Conservation (phyloP, 148 eudicot species). For the Cornus controversa region DNA sequence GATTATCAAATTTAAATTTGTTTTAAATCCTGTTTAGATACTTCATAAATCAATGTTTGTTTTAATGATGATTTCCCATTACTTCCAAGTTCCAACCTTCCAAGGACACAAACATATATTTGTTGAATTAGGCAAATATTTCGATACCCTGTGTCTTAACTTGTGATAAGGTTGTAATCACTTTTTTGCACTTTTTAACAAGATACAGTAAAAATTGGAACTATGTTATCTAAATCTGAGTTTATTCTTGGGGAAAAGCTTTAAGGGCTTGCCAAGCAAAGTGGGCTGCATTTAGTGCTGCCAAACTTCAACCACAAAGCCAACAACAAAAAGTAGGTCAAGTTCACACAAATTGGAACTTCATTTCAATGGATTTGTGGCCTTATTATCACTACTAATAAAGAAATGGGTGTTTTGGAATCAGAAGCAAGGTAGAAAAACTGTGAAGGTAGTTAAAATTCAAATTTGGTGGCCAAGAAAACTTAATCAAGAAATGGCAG, state of each 20-base stretch:
- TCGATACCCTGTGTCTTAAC: too few relatives aligned
- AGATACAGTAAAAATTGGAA: too few relatives aligned
- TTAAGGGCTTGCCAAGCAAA: background rate
- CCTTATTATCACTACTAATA: too few relatives aligned
- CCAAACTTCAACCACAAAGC: background rate
- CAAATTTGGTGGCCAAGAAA: background rate
- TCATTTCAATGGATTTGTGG: background rate
- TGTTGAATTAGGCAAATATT: too few relatives aligned
- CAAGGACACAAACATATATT: too few relatives aligned
- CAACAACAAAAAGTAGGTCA: background rate
- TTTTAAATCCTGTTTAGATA: too few relatives aligned
- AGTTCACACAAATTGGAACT: background rate
- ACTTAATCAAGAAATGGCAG: background rate
- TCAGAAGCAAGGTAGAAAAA: background rate
- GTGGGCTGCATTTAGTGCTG: background rate
- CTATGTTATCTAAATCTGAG: background rate
- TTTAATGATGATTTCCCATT: too few relatives aligned
- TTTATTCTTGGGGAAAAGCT: background rate
- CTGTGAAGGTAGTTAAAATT: background rate
- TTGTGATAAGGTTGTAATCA: too few relatives aligned
- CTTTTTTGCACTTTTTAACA: too few relatives aligned
- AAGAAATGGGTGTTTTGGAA: background rate
- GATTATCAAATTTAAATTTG: too few relatives aligned
- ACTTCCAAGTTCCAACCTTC: too few relatives aligned
- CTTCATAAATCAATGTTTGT: too few relatives aligned